A percentile compares a stretch with the other conserved stretches of the same genome.
phyloP scores from a whole-genome alignment of 108 stramenopile species.

The Nannochloropsis salina region DNA sequence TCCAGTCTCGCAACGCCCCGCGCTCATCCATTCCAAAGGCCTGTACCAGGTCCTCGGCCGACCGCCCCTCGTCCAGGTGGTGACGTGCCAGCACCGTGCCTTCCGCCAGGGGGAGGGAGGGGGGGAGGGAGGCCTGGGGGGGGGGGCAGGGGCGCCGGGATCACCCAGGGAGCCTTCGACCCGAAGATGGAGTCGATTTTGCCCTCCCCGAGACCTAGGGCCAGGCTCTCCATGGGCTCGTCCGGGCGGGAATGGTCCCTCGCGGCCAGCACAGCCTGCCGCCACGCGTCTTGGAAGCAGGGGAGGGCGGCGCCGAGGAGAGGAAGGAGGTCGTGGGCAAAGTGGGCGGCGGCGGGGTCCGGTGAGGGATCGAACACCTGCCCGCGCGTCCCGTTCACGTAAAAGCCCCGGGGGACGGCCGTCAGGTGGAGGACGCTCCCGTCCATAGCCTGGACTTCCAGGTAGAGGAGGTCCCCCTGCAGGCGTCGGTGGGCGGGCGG shows the following conservation, averaged over 20 bases:
- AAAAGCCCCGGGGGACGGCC: constrained; percentile 62
- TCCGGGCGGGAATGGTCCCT: constrained; percentile 13
- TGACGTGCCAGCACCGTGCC: constrained; percentile 48
- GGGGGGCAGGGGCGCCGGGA: constrained; percentile 15
- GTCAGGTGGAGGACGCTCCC: constrained; percentile 65
- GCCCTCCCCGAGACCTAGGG: constrained; percentile 32
- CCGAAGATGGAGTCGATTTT: constrained; percentile 35
- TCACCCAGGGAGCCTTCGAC: constrained; percentile 28
- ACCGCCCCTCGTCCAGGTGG: constrained; percentile 55
- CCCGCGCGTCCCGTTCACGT: not conserved
- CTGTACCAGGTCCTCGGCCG: constrained; percentile 67
- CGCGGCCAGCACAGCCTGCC: constrained; percentile 31
- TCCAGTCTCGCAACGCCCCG: constrained; percentile 83
- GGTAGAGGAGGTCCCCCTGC: constrained; percentile 85
- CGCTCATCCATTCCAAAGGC: constrained; percentile 79
- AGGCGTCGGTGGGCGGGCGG: constrained; percentile 71
- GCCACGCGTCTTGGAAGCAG: not conserved
- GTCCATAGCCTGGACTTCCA: constrained; percentile 67
- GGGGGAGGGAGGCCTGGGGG: not conserved
- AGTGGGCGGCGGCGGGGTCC: not conserved
- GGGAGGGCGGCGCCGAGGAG: not conserved
- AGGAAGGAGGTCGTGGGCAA: not conserved
- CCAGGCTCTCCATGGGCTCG: constrained; percentile 42
- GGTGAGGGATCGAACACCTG: not conserved
- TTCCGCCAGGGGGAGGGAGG: not conserved